Evolutionary conservation across 2,329 filamentous ascomycete species (phyloP), one percentile per base, ranked within the genome.

Genomic region (Lizonia empirigonia): DNA sequence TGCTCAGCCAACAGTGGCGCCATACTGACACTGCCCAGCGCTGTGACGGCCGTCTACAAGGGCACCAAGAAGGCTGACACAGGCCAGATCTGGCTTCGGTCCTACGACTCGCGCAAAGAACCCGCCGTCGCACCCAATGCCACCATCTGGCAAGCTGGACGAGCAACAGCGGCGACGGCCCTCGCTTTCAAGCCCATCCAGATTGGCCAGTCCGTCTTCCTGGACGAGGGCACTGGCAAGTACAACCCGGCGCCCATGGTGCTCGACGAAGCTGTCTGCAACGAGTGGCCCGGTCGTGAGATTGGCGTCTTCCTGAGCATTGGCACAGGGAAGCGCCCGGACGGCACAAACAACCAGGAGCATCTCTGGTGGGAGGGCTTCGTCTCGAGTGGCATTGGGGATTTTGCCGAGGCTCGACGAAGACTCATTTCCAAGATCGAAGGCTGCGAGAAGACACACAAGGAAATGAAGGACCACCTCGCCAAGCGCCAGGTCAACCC

Each of bases 121-220:
- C 89, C 92, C 0, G 84, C 91, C 0, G 89, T 93, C 2, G 92
- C 97, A 72, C 93, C 91, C 55, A 89, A 96, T 68, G 96, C 92
- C 74, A 96, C 88, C 36, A 94, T 99, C 50, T 99, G 94, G 94
- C 88, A 99, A 76, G 94, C 94, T 4, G 94, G 94, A 9, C 85
- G 94, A 53, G 94, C 94, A n/a, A 99, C 94, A 1, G 90, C 84
- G 44, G 90, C 94, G 1, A 94, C 93, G 1, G 91, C 90, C 0
- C 80, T 97, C 34, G 94, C 94, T 1, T 99, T 99, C 77, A 99
- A 99, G 72, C 91, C 93, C 0, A 91, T 99, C 40, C 88, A 89
- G 59, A 90, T 99, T 30, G 94, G 94, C 3, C 93, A 97, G 72
- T 93, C 91, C 0, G 81, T 91, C 8, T 99, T 99, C 68, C 88